Evolutionary conservation across 768 basidiomycete genomes (phyloP).

Genomic region (Suillus brevipes): DNA sequence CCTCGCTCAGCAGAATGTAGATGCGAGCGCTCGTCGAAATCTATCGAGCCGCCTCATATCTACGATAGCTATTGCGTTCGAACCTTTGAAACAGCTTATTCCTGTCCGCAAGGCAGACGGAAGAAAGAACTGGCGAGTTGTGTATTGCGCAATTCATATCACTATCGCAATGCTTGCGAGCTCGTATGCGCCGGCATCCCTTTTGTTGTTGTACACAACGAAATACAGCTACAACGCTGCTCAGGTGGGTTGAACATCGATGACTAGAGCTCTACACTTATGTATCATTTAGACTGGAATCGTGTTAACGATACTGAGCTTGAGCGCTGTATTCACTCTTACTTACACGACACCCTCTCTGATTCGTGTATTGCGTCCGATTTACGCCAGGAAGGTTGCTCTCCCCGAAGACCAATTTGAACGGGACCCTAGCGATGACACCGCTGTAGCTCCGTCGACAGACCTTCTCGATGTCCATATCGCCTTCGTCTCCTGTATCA

Average conservation of each 20-base stretch:
- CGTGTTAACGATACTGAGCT: conserved; percentile 20
- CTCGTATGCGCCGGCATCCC: conserved; percentile 15
- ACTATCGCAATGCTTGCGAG: conserved; percentile 22
- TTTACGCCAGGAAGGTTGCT: conserved; percentile 16
- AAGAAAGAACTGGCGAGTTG: conserved; percentile 30
- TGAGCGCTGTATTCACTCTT: conserved; percentile 21
- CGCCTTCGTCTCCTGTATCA: conserved; percentile 20
- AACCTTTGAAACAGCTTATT: conserved; percentile 25
- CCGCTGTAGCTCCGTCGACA: conserved; percentile 13
- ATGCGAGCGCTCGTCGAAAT: neutral
- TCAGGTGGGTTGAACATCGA: conserved; percentile 17
- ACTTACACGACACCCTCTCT: conserved; percentile 22
- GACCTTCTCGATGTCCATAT: conserved; percentile 34
- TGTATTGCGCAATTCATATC: conserved; percentile 29
- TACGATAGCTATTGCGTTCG: conserved; percentile 16
- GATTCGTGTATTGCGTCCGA: conserved; percentile 27
- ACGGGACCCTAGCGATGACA: neutral
- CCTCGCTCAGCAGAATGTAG: neutral
- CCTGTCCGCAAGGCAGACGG: conserved; percentile 21
- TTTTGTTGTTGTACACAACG: conserved; percentile 28
- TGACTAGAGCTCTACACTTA: neutral
- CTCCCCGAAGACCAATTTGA: neutral
- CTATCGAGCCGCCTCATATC: neutral
- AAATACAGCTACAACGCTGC: conserved; percentile 29
- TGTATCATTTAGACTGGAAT: conserved; percentile 26